Evolutionary conservation across 2,329 filamentous ascomycete species (phyloP).

Genomic region (Fonsecaea nubica): DNA sequence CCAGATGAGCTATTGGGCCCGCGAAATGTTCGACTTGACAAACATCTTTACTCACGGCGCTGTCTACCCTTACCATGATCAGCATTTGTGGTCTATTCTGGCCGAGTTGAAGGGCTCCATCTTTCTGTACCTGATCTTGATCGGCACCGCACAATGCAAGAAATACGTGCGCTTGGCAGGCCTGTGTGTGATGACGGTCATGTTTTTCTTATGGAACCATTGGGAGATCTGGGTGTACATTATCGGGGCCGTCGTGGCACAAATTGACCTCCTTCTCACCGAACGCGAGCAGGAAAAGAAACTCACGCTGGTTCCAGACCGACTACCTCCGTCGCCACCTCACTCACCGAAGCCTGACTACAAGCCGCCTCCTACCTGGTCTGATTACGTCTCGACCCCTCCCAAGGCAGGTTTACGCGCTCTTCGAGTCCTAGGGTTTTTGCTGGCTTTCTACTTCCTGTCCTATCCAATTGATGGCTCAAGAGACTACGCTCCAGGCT

Average conservation of each 20-base stretch:
- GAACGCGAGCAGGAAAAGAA: conserved; percentile 44
- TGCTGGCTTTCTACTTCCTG: conserved; percentile 53
- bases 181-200: conserved; percentile 46
- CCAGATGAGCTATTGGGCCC: conserved; percentile 49
- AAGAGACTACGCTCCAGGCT: conserved; percentile 51
- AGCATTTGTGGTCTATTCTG: conserved; percentile 57
- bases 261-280: conserved; percentile 49
- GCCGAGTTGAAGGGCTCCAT: conserved; percentile 56
- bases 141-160: conserved; percentile 49
- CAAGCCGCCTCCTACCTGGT: conserved; percentile 26
- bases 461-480: conserved; percentile 50
- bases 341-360: conserved; percentile 31
- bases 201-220: conserved; percentile 52
- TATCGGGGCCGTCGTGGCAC: conserved; percentile 52
- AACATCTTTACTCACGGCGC: conserved; percentile 35
- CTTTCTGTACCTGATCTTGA: conserved; percentile 51
- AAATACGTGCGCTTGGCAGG: conserved; percentile 45
- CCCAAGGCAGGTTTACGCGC: not conserved
- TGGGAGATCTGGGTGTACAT: conserved; percentile 55
- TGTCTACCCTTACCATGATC: conserved; percentile 50
- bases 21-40: conserved; percentile 39
- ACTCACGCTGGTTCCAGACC: conserved; percentile 19
- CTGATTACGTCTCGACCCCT: conserved; percentile 2
- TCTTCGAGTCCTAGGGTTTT: conserved; percentile 43
- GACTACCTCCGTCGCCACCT: conserved; percentile 34